Evolutionary conservation across 371 early-diverging fungal species (phyloP), one percentile per base, ranked within the genome.

Genomic region (Circinella minor): DNA sequence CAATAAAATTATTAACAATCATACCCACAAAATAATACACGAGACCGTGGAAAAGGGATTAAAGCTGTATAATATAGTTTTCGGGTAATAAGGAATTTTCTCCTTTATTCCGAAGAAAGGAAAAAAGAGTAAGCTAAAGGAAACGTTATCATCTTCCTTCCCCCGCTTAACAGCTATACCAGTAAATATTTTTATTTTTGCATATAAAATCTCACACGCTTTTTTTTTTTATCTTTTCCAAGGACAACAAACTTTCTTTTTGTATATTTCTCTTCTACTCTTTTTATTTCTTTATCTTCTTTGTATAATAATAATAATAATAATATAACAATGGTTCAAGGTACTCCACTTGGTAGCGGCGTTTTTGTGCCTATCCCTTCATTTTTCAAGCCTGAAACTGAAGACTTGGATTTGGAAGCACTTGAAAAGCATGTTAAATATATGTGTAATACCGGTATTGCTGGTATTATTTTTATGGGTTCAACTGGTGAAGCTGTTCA

Each of bases 401-500:
- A 84, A 70, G 82, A 81, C 38, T 69, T 84, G 39, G 84, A 84
- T 48, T 70, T 80, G 46, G 79, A 73, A 34, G 60, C 82, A 10
- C 70, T 84, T 36, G 79, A 84, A 51, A 68, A 74, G 36, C 84
- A 84, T 51, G 72, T 84, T 38, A 43, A 68, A n/a, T 78, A 71
- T 48, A 66, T 84, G 43, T 49, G 76, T 47, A 77, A 77, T 37
- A 75, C 77, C n/a, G 82, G 84, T 61, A 64, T 84, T 61, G 64
- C 77, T 10, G 84, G 84, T 68, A 72, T 84, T 60, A 80, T 84
- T 47, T 79, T 84, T 48, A 61, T 76, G 54, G 84, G 84, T 4
- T 84, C 84, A 8, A 84, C 75, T 70, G 84, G 84, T 54, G 84
- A 84, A 66, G 84, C 82, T 13, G 81, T 81, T 7, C 75, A 71